These are phyloP conservation scores for Physocladia obscura DNA, from an alignment of 192 early-diverging fungal species.

Conservation along the genomic window DNA sequence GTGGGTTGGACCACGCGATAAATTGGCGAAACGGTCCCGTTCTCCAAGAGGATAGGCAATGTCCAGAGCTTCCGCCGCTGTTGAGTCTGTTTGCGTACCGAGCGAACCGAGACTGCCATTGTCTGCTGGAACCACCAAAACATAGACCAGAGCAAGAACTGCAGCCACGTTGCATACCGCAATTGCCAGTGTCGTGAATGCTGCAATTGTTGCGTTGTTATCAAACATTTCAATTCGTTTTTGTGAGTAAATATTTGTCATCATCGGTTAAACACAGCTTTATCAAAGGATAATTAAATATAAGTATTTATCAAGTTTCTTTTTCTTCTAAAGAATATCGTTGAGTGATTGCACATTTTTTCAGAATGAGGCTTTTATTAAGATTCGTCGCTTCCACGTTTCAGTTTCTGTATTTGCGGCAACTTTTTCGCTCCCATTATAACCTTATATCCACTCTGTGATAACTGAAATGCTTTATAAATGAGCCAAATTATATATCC, in stretches of 20 bases:
- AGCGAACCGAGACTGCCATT: not conserved
- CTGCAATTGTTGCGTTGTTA: too few species aligned
- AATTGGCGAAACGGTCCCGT: not conserved
- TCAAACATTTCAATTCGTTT: too few species aligned
- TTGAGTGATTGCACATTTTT: too few species aligned
- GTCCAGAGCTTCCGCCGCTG: not conserved
- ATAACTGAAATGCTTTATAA: slow-evolving; percentile 1
- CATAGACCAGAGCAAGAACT: not conserved
- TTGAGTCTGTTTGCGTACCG: not conserved
- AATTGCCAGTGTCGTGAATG: too few species aligned
- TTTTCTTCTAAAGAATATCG: too few species aligned
- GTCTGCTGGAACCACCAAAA: slow-evolving; percentile 2
- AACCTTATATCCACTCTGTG: not conserved
- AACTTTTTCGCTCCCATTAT: not conserved
- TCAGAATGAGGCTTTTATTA: too few species aligned
- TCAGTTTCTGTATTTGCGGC: too few species aligned
- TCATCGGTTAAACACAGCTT: too few species aligned
- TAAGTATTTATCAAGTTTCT: too few species aligned
- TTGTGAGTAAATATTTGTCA: too few species aligned
- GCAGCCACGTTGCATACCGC: not conserved
- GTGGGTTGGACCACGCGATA: slow-evolving; percentile 5
- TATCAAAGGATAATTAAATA: too few species aligned
- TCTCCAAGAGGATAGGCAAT: not conserved
- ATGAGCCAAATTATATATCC: slow-evolving; percentile 19
- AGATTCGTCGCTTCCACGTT: too few species aligned